Percentiles rank a stretch among this genome's conserved stretches.
phyloP scores from a whole-genome alignment of 768 basidiomycete species.

The Lentinula boryana region DNA sequence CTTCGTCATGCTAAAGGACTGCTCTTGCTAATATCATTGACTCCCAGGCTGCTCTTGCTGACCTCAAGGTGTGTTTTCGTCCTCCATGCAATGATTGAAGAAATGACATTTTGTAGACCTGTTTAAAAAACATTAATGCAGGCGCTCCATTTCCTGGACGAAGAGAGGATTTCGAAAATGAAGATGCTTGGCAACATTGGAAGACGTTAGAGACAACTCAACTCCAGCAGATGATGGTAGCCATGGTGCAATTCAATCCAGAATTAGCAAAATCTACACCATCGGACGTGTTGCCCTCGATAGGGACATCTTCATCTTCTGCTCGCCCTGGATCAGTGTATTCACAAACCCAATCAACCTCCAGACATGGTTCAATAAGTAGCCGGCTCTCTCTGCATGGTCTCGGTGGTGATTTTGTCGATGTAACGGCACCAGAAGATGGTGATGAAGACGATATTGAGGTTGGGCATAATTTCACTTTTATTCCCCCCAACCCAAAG shows the following conservation, averaged over 20 bases:
- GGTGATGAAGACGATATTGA: slow-evolving; percentile 66
- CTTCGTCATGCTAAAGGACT: background rate
- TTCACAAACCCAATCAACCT: slow-evolving; percentile 32
- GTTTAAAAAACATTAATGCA: slow-evolving; percentile 86
- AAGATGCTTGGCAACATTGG: slow-evolving; percentile 84
- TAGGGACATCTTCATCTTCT: slow-evolving; percentile 36
- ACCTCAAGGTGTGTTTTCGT: slow-evolving; percentile 63
- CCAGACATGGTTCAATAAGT: slow-evolving; percentile 57
- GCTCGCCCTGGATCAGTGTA: slow-evolving; percentile 57
- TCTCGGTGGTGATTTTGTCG: slow-evolving; percentile 21
- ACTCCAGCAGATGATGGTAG: slow-evolving; percentile 82
- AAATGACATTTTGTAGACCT: slow-evolving; percentile 46
- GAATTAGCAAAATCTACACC: slow-evolving; percentile 78
- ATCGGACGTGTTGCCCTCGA: slow-evolving; percentile 40
- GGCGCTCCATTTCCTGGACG: slow-evolving; percentile 80
- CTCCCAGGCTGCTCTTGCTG: slow-evolving; percentile 72
- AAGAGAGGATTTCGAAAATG: slow-evolving; percentile 79
- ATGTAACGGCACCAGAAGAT: slow-evolving; percentile 27
- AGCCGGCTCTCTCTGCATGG: slow-evolving; percentile 58
- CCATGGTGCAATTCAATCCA: slow-evolving; percentile 82
- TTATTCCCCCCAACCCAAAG: slow-evolving; percentile 84
- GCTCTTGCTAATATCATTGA: slow-evolving; percentile 7
- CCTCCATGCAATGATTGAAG: slow-evolving; percentile 4
- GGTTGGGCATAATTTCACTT: slow-evolving; percentile 77
- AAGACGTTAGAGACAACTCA: slow-evolving; percentile 73